Base-by-base conservation (phyloP, 2,329 filamentous ascomycete genomes). In the Colletotrichum cordylinicola region DNA sequence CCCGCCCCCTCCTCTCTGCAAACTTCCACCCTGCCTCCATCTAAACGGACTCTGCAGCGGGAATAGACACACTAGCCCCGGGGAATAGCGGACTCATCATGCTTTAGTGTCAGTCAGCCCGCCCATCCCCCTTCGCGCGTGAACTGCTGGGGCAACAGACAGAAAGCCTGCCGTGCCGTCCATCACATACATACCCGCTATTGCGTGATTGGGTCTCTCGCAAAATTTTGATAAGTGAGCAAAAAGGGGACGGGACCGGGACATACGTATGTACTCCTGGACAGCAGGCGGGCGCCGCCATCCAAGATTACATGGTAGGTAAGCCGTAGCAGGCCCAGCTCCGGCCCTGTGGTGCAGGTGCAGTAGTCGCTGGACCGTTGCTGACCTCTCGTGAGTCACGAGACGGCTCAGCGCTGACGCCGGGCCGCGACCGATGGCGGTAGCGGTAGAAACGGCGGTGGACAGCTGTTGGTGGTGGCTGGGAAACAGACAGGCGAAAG, bases 131-230 rank as follows among this genome's bases (percentile, higher is more conserved):
- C 61, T 39, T 2, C 58, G 15, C 58, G 61, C 61, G 61, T 27
- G 61, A 64, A 64, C 61, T 64, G 33, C 61, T 64, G 61, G 61
- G 61, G 61, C 31, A 16, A 0, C 18, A 48, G 43, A 48, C 43
- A 48, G 43, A 48, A 48, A 52, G 43, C 43, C 43, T 52, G 43
- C n/a, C 24, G 9, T 43, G 61, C 61, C 61, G 70, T 37, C 74
- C 68, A 69, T 21, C 43, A 52, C 43, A 52, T 31, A 60, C 74
- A 69, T 74, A 69, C 48, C 70, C 74, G 70, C 70, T 69, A 74
- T 74, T 69, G 70, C 70, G 70, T 76, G 74, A 74, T 69, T 69
- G 70, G 74, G 8, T 21, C 12, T 18, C 37, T 3, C 15, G 55
- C 15, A 56, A 21, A 64, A 9, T 75, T 64, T 39, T 61, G 31